Evolutionary conservation across 768 basidiomycete species (phyloP).

Genomic region (Lentinula aciculospora): DNA sequence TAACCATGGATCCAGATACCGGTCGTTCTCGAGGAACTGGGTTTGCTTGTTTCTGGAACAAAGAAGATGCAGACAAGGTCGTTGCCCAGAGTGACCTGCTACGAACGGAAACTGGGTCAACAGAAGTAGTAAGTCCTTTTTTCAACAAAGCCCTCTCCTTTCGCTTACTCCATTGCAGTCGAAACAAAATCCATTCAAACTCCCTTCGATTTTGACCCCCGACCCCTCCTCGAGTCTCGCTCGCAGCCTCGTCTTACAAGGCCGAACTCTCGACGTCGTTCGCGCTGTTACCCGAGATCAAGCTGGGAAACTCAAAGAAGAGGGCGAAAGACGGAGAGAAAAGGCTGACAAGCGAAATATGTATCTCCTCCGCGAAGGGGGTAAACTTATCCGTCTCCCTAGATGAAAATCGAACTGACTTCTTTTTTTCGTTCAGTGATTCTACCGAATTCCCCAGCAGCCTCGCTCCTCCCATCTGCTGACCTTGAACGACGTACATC

Average conservation of each 20-base stretch:
- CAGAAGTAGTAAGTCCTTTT: conserved; percentile 21
- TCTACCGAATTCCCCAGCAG: conserved; percentile 80
- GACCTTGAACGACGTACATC: conserved; percentile 84
- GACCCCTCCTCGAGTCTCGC: conserved; percentile 88
- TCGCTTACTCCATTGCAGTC: conserved; percentile 25
- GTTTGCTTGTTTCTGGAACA: conserved; percentile 97
- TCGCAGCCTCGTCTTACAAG: conserved; percentile 81
- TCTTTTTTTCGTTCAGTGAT: conserved; percentile 53
- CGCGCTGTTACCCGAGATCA: conserved; percentile 88
- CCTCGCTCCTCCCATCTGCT: conserved; percentile 57
- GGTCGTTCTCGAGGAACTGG: conserved; percentile 92
- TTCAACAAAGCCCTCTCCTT: too few relatives aligned
- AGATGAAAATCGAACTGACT: background rate
- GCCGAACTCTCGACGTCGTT: conserved; percentile 86
- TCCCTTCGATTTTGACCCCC: conserved; percentile 87
- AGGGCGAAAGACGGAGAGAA: conserved; percentile 75
- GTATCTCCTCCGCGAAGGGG: conserved; percentile 94
- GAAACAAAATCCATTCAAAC: conserved; percentile 79
- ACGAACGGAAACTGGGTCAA: conserved; percentile 48
- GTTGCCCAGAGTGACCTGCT: conserved; percentile 76
- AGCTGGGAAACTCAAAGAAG: conserved; percentile 84
- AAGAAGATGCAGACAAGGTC: conserved; percentile 80
- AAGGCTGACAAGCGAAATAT: conserved; percentile 95
- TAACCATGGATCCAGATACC: conserved; percentile 78
- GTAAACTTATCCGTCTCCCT: conserved; percentile 35